Evolutionary conservation across 768 basidiomycete species (phyloP).

Genomic region (Lyophyllum decastes): DNA sequence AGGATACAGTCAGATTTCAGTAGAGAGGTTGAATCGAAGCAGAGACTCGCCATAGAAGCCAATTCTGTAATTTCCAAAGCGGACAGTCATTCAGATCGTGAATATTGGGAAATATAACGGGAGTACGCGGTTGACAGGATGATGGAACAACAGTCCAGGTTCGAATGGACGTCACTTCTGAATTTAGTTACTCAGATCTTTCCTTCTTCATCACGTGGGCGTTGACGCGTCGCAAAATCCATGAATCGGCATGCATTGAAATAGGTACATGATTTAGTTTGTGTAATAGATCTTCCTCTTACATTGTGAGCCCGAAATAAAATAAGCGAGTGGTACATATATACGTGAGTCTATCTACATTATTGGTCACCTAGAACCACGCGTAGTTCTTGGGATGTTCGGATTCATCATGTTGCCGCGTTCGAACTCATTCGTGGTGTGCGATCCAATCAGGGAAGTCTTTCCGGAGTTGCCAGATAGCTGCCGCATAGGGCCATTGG

Average conservation of each 20-base stretch:
- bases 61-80: slow-evolving; percentile 58
- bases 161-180: not conserved
- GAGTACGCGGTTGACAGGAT: not conserved
- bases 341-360: not conserved
- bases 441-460: slow-evolving; percentile 32
- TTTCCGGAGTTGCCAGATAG: slow-evolving; percentile 29
- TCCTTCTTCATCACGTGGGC: not conserved
- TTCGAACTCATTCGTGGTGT: slow-evolving; percentile 35
- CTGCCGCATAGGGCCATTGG: slow-evolving; percentile 29
- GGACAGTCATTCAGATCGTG: slow-evolving; percentile 54
- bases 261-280: not conserved
- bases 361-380: slow-evolving; percentile 25
- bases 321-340: slow-evolving; percentile 6
- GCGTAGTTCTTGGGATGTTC: slow-evolving; percentile 24
- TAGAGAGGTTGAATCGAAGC: slow-evolving; percentile 2
- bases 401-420: slow-evolving; percentile 46
- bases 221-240: not conserved
- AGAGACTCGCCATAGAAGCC: slow-evolving; percentile 47
- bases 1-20: slow-evolving; percentile 4
- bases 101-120: not conserved
- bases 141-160: not conserved
- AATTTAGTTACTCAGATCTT: not conserved
- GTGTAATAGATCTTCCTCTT: not conserved
- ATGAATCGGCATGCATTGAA: not conserved
- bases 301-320: not conserved